A percentile compares a stretch with the other conserved stretches of the same genome.
Evolutionary conservation across 768 basidiomycete species (phyloP).

Genomic region (Lactarius quietus): DNA sequence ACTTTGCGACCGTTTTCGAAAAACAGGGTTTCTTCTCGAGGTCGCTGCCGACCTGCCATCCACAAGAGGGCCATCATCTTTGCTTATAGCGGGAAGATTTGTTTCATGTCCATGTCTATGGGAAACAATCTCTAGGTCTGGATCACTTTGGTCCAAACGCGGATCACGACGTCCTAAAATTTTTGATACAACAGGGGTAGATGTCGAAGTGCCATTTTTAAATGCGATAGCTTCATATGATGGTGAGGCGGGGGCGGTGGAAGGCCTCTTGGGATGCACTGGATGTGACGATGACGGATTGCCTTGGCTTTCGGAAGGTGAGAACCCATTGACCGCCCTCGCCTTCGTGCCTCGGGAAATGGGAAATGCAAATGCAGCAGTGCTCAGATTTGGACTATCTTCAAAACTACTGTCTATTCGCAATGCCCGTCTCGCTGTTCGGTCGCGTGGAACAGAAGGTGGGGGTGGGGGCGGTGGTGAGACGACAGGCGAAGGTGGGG

Average conservation of each 20-base stretch:
- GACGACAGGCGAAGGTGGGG: constrained; percentile 32
- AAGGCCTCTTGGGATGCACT: background rate
- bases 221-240: background rate
- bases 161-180: constrained; percentile 5
- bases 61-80: background rate
- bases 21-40: constrained; percentile 10
- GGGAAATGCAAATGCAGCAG: constrained; percentile 53
- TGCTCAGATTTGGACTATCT: constrained; percentile 43
- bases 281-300: background rate
- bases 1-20: constrained; percentile 17
- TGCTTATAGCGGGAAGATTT: background rate
- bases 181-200: background rate
- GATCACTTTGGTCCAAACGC: constrained; percentile 8
- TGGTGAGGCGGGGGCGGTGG: background rate
- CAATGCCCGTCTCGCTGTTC: constrained; percentile 33
- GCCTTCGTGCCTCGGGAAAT: constrained; percentile 29
- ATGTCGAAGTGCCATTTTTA: background rate
- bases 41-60: constrained; percentile 1
- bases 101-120: constrained; percentile 6
- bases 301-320: constrained; percentile 10
- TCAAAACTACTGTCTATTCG: constrained; percentile 37
- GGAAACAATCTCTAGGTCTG: background rate
- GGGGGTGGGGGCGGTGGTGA: constrained; percentile 41
- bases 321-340: background rate
- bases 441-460: constrained; percentile 35